These are phyloP conservation scores for Candida rishiriensis DNA, from an alignment of 805 yeast genomes.

Conservation along the genomic window DNA sequence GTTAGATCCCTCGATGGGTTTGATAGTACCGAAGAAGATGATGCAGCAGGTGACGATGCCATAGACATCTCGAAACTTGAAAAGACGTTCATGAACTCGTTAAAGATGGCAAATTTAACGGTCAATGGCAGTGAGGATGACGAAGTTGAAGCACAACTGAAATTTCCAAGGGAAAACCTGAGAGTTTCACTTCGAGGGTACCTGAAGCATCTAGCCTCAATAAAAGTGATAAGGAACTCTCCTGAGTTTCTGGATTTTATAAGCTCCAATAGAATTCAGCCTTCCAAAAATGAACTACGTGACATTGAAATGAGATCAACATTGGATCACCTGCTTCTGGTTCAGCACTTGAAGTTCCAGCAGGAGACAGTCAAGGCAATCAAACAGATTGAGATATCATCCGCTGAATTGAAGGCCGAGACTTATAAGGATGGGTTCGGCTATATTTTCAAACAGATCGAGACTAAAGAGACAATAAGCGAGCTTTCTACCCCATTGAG, in stretches of 20 bases:
- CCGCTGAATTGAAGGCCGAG: slow-evolving; percentile 38
- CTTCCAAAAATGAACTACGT: slow-evolving; percentile 38
- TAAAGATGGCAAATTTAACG: slow-evolving; percentile 7
- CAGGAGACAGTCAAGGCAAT: slow-evolving; percentile 38
- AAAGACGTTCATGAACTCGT: slow-evolving; percentile 14
- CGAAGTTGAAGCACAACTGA: slow-evolving; percentile 11
- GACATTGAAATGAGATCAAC: slow-evolving; percentile 59
- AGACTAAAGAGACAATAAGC: slow-evolving; percentile 43
- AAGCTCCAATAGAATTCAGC: slow-evolving; percentile 33
- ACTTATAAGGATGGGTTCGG: slow-evolving; percentile 44
- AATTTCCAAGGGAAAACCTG: slow-evolving; percentile 66
- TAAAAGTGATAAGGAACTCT: slow-evolving; percentile 52
- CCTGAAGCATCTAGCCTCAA: slow-evolving; percentile 46
- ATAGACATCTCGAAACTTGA: slow-evolving; percentile 18
- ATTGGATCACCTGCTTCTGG: slow-evolving; percentile 53
- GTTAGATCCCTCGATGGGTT: slow-evolving; percentile 12
- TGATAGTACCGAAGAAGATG: slow-evolving; percentile 1
- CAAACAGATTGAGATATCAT: slow-evolving; percentile 28
- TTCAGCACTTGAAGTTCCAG: slow-evolving; percentile 69
- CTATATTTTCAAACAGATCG: slow-evolving; percentile 62
- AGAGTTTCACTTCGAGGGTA: slow-evolving; percentile 77
- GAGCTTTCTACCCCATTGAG: slow-evolving; percentile 64
- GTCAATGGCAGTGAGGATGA: slow-evolving; percentile 6
- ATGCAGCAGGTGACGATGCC: slow-evolving; percentile 6
- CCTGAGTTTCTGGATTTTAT: slow-evolving; percentile 52